A percentile compares a stretch with the other conserved stretches of the same genome.
These are phyloP conservation scores for Hordeum vulgare DNA, from an alignment of 176 grass and related monocot genomes.

Conservation along the genomic window DNA sequence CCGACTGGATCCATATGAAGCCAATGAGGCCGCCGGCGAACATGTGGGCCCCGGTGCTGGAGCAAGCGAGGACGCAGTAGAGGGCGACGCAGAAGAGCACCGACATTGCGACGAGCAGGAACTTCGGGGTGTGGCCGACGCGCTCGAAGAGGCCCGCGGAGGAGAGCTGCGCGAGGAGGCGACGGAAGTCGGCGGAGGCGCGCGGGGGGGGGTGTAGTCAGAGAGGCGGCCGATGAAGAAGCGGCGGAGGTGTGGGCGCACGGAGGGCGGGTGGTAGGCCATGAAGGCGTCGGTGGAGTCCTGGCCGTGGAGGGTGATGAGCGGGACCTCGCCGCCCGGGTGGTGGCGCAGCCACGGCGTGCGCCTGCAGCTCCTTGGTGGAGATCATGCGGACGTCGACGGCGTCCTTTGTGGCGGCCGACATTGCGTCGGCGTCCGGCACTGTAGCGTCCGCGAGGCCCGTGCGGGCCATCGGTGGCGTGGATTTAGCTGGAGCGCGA, in stretches of 20 bases:
- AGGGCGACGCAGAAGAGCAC: too few species aligned
- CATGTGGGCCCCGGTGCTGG: too few species aligned
- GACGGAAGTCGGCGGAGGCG: conserved; percentile 58
- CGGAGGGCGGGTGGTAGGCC: conserved; percentile 71
- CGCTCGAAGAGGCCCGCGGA: too few species aligned
- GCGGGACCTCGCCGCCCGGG: conserved; percentile 66
- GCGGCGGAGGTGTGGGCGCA: conserved; percentile 42
- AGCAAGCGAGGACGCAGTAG: too few species aligned
- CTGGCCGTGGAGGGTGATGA: conserved; percentile 62
- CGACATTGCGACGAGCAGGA: too few species aligned
- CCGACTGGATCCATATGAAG: too few species aligned
- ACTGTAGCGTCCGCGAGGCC: conserved; percentile 19
- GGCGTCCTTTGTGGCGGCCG: neutral
- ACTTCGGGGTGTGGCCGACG: too few species aligned
- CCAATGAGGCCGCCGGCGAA: too few species aligned
- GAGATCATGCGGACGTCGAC: conserved; percentile 37
- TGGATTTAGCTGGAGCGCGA: too few species aligned
- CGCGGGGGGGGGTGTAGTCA: conserved; percentile 49
- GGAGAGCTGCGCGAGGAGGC: too few species aligned
- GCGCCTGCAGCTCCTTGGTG: conserved; percentile 49
- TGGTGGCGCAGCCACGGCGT: conserved; percentile 58
- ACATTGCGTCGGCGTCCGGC: conserved; percentile 24
- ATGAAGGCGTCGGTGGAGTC: conserved; percentile 80
- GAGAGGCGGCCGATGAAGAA: conserved; percentile 66
- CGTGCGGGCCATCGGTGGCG: too few species aligned